Evolutionary conservation across 2,329 filamentous ascomycete species (phyloP).

Genomic region (Fusarium secorum): DNA sequence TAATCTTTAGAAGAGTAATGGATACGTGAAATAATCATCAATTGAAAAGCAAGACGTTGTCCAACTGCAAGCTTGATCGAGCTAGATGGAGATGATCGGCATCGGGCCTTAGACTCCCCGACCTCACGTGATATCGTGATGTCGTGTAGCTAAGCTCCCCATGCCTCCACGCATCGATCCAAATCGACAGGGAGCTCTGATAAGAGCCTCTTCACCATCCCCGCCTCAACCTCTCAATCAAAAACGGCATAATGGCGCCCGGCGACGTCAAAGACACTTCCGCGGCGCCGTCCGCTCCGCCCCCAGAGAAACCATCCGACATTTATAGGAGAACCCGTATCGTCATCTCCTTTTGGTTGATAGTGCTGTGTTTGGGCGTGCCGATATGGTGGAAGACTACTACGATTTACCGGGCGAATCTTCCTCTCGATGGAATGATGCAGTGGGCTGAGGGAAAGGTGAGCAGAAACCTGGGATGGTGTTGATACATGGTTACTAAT

Average conservation of each 20-base stretch:
- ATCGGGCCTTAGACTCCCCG: constrained; percentile 28
- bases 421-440: constrained; percentile 87
- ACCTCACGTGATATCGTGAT: constrained; percentile 41
- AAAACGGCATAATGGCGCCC: constrained; percentile 36
- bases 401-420: constrained; percentile 83
- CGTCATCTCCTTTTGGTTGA: constrained; percentile 88
- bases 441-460: constrained; percentile 93
- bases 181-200: constrained; percentile 16
- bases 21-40: neutral
- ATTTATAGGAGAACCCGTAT: constrained; percentile 75
- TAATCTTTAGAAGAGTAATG: neutral
- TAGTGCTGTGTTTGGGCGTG: constrained; percentile 83
- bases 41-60: neutral
- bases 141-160: constrained; percentile 34
- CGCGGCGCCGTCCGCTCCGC: constrained; percentile 55
- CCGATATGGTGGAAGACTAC: constrained; percentile 98
- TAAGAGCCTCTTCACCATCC: constrained; percentile 17
- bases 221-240: constrained; percentile 5
- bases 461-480: neutral
- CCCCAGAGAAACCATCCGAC: constrained; percentile 77
- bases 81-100: constrained; percentile 8
- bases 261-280: constrained; percentile 30
- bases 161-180: constrained; percentile 15
- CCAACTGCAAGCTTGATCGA: neutral
- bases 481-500: neutral